phyloP scores from a whole-genome alignment of 1,139 yeast genomes.

The Hyphopichia burtonii region DNA sequence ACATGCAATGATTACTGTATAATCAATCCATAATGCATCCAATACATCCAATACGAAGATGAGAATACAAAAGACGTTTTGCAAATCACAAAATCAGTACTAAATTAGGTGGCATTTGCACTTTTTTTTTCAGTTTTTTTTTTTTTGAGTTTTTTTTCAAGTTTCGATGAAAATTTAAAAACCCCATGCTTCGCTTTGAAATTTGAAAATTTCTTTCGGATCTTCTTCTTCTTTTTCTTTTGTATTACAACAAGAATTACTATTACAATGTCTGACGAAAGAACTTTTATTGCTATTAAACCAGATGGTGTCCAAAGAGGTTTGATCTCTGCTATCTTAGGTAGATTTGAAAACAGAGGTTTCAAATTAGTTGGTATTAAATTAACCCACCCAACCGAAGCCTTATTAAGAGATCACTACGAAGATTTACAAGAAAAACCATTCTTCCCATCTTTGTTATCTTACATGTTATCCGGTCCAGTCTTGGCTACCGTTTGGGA shows the following conservation, averaged over 20 bases:
- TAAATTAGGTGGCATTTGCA: neutral
- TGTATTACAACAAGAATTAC: constrained; percentile 1
- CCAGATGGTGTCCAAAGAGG: constrained; percentile 99
- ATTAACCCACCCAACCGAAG: constrained; percentile 84
- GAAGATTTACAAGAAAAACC: constrained; percentile 94
- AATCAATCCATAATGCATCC: too few relatives aligned
- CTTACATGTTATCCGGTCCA: constrained; percentile 99
- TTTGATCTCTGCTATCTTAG: constrained; percentile 81
- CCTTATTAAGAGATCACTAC: constrained; percentile 89
- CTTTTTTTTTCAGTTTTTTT: neutral
- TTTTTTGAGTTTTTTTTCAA: neutral
- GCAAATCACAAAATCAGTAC: neutral
- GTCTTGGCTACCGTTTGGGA: constrained; percentile 99
- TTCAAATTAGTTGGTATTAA: constrained; percentile 96
- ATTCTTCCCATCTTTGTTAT: constrained; percentile 92
- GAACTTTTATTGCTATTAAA: constrained; percentile 98
- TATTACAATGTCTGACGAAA: constrained; percentile 60
- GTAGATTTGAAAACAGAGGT: constrained; percentile 96
- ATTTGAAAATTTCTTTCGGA: neutral
- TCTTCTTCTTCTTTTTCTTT: neutral
- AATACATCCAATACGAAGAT: too few relatives aligned
- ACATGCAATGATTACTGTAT: too few relatives aligned
- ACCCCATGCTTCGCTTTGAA: neutral
- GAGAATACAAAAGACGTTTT: too few relatives aligned
- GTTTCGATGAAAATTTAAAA: neutral